Conservation (phyloP, 768 basidiomycete genomes). For the Steccherinum ochraceum region DNA sequence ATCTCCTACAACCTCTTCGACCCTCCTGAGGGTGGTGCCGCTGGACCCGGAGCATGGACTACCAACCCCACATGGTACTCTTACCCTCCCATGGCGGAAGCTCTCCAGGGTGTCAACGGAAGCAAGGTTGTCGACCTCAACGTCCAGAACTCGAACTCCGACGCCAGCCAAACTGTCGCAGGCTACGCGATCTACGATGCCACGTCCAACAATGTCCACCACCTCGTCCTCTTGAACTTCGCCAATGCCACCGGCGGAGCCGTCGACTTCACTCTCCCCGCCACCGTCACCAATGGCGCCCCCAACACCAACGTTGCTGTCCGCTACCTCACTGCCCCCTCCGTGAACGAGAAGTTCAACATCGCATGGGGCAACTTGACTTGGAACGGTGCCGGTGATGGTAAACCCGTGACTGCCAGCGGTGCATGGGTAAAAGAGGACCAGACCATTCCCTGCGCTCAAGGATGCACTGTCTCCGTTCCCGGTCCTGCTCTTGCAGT, state of each 20-base stretch:
- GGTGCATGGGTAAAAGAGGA: slow-evolving; percentile 24
- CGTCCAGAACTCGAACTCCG: slow-evolving; percentile 30
- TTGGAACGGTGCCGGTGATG: slow-evolving; percentile 35
- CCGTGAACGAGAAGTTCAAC: slow-evolving; percentile 40
- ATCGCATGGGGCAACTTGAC: slow-evolving; percentile 61
- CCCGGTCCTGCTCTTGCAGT: slow-evolving; percentile 45
- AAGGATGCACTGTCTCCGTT: slow-evolving; percentile 40
- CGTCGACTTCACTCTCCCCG: slow-evolving; percentile 36
- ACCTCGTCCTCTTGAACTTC: slow-evolving; percentile 46
- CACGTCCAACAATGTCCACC: slow-evolving; percentile 31
- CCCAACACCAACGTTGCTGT: slow-evolving; percentile 28
- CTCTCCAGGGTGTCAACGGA: slow-evolving; percentile 33
- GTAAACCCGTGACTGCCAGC: slow-evolving; percentile 26
- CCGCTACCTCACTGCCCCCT: slow-evolving; percentile 43
- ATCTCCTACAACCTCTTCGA: slow-evolving; percentile 46
- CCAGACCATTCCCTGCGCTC: slow-evolving; percentile 31
- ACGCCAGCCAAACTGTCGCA: slow-evolving; percentile 34
- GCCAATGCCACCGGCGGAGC: slow-evolving; percentile 33
- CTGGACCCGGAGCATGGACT: slow-evolving; percentile 31
- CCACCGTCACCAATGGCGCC: slow-evolving; percentile 20
- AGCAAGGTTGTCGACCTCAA: slow-evolving; percentile 42
- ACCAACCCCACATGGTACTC: slow-evolving; percentile 47
- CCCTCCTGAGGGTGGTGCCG: slow-evolving; percentile 31
- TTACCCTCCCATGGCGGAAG: slow-evolving; percentile 40
- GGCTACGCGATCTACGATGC: slow-evolving; percentile 60